Evolutionary conservation across 2,329 filamentous ascomycete species (phyloP).

Genomic region (Elsinoe arachidis): DNA sequence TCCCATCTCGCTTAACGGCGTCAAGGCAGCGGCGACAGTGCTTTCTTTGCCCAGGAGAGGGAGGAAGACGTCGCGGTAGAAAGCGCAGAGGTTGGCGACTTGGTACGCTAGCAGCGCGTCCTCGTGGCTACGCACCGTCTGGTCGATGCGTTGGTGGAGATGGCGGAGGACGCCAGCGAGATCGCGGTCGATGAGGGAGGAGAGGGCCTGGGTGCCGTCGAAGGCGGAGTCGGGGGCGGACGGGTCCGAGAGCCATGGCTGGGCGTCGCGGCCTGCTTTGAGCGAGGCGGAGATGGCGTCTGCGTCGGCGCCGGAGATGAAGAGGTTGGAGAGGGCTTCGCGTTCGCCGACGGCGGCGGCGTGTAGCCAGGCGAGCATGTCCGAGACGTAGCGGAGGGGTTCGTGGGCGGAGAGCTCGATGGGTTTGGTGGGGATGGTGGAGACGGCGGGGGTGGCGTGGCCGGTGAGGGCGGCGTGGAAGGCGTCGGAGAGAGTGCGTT

Average conservation of each 20-base stretch:
- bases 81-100: constrained; percentile 77
- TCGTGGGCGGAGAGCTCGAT: constrained; percentile 94
- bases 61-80: constrained; percentile 79
- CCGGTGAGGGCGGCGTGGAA: constrained; percentile 87
- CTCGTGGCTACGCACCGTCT: constrained; percentile 86
- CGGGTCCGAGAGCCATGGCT: constrained; percentile 55
- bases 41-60: constrained; percentile 66
- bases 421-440: constrained; percentile 58
- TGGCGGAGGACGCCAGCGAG: constrained; percentile 71
- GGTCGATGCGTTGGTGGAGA: constrained; percentile 82
- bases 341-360: constrained; percentile 88
- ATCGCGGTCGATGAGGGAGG: constrained; percentile 78
- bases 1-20: constrained; percentile 63
- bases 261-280: constrained; percentile 68
- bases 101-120: constrained; percentile 84
- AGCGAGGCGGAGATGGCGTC: constrained; percentile 80
- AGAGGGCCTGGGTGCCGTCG: constrained; percentile 72
- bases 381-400: constrained; percentile 80
- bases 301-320: constrained; percentile 81
- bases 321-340: constrained; percentile 83
- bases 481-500: constrained; percentile 75
- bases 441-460: constrained; percentile 44
- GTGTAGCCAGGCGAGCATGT: constrained; percentile 97
- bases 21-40: constrained; percentile 59
- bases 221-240: constrained; percentile 55